Evolutionary conservation across 768 basidiomycete genomes (phyloP), one percentile per base, ranked within the genome.

Genomic region (Phaeotremella skinneri): DNA sequence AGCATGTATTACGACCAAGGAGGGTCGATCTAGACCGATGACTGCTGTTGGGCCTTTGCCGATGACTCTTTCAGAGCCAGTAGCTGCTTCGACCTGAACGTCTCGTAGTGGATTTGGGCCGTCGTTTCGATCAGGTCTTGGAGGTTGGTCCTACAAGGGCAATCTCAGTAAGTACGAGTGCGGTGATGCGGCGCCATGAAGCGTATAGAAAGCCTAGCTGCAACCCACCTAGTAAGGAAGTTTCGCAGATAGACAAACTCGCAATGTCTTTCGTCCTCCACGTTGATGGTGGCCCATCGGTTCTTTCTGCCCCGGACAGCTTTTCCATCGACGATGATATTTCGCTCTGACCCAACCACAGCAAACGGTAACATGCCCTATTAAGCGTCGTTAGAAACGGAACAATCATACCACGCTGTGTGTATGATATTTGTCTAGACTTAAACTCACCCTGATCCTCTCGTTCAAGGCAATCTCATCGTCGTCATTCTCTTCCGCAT

Each of bases 101-200:
- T 91, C 81, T 99, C 94, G 78, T 98, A 99, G 80, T 99, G 94
- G 77, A 94, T 96, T 79, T 93, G 90, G 11, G 96, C 92, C 9
- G 96, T 98, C 56, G 94, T 96, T 82, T 99, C 94, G 76, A 99
- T 99, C 76, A 99, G 80, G 74, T 98, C 94, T 78, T 99, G 94
- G 74, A 99, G 79, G 80, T 99, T 96, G 29, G 94, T 94, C 79
- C 93, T 89, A 60, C 14, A 23, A 49, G 27, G 21, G 49, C 32
- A 59, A 43, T 32, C 26, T 25, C 27, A 14, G 29, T 17, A 43
- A 42, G 16, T 43, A 21, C 30, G n/a, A n/a, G n/a, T n/a, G 34
- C 2, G 27, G 23, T 3, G 31, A 34, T 49, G n/a, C 4, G 17
- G 17, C 20, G 53, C 27, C 34, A n/a, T n/a, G n/a, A n/a, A n/a